Evolutionary conservation across 768 basidiomycete genomes (phyloP), one percentile per base, ranked within the genome.

Genomic region (Suillus tomentosus): DNA sequence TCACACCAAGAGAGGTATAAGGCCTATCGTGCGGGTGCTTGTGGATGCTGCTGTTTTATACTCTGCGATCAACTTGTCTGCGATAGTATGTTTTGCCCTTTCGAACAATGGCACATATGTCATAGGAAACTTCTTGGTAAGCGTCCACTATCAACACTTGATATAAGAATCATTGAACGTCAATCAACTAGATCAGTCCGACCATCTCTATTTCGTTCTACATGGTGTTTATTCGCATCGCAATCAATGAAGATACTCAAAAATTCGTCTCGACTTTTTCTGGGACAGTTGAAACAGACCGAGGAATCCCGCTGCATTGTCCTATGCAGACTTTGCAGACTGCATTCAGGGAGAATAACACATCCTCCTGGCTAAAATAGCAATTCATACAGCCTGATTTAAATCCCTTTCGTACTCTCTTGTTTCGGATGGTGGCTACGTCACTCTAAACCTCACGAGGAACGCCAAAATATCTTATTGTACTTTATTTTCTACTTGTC

Each of bases 201-300:
- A 61, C 61, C 15, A 61, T 64, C 19, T 64, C 64, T 5, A 64
- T 61, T 34, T 24, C 63, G 9, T 64, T 64, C 64, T 64, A 64
- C 40, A 64, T 61, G 63, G 63, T 64, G 9, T n/a, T 64, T 40
- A 60, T 64, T 24, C 63, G 60, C 24, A 14, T 64, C 3, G 48
- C 53, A 36, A 36, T 36, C 36, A 10, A 36, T 10, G 10, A 36
- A 36, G 10, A 36, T 37, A 37, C 36, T 37, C 36, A 37, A 10
- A 2, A 37, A 10, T 37, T 37, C 10, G 10, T 37, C 36, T 37
- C 10, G 36, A 10, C 36, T 37, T 5, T 37, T 37, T 8, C 7
- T 37, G 2, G 36, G 8, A 37, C 36, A 37, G 1, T 37, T 37
- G 36, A 8, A 3, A 10, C 36, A 37, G 36, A 37, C 36, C 36